Evolutionary conservation across 2,329 filamentous ascomycete species (phyloP).

Genomic region (Daldinia eschscholtzii): DNA sequence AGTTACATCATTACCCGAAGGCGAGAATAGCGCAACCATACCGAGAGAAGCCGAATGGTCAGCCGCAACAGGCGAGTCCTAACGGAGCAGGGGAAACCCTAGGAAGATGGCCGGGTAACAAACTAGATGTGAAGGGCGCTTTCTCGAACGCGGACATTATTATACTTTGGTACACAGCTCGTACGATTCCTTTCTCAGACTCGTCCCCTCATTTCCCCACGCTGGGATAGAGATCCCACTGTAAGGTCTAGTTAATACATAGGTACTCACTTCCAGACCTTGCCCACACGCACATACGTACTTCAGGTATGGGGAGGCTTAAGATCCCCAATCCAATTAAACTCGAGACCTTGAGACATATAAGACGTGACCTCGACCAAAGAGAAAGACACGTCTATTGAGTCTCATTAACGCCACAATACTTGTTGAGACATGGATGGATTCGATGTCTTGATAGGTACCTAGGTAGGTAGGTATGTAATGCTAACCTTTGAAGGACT

Average conservation of each 20-base stretch:
- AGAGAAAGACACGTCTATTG: background rate
- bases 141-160: constrained; percentile 1
- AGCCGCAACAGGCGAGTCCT: constrained; percentile 25
- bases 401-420: background rate
- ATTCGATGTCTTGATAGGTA: background rate
- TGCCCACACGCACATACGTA: background rate
- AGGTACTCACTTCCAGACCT: background rate
- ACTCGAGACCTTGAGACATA: background rate
- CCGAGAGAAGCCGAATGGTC: constrained; percentile 36
- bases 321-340: constrained; percentile 2
- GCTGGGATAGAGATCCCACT: constrained; percentile 6
- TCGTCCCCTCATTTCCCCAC: constrained; percentile 1
- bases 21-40: constrained; percentile 13
- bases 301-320: background rate
- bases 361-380: background rate
- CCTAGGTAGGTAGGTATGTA: no score
- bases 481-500: background rate
- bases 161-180: background rate
- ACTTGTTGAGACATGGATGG: background rate
- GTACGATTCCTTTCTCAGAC: background rate
- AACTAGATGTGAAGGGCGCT: background rate
- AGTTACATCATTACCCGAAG: constrained; percentile 29
- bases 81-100: constrained; percentile 20
- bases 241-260: background rate
- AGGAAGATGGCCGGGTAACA: background rate